Conservation (phyloP, 139 green algal species). For the Chlamydomonas asymmetrica region DNA sequence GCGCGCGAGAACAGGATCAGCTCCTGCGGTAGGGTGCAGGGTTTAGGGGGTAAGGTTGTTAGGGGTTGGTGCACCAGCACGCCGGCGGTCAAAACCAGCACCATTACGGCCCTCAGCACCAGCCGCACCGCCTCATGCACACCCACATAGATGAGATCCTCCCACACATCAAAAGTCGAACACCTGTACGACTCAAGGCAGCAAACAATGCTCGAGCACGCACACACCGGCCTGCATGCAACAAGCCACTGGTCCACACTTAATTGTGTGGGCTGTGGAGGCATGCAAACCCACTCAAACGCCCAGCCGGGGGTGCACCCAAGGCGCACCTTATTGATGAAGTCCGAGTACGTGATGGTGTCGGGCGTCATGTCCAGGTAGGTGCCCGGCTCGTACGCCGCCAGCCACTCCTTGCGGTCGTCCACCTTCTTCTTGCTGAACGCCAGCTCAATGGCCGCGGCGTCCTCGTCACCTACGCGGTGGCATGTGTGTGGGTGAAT, state of each 20-base stretch:
- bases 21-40: slow-evolving; percentile 58
- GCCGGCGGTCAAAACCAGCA: neutral
- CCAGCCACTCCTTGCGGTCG: slow-evolving; percentile 95
- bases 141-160: too few species aligned
- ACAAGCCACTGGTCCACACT: too few species aligned
- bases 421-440: slow-evolving; percentile 99
- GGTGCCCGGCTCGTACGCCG: slow-evolving; percentile 80
- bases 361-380: slow-evolving; percentile 88
- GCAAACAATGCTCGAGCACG: too few species aligned
- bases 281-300: too few species aligned
- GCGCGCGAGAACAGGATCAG: slow-evolving; percentile 92
- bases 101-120: neutral
- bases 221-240: too few species aligned
- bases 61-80: too few species aligned
- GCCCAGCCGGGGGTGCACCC: too few species aligned
- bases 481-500: neutral
- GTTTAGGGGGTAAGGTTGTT: too few species aligned
- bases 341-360: slow-evolving; percentile 91
- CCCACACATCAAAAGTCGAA: too few species aligned
- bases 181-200: too few species aligned
- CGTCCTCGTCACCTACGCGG: slow-evolving; percentile 72
- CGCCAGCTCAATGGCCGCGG: slow-evolving; percentile 90
- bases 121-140: neutral
- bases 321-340: slow-evolving; percentile 85
- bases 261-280: too few species aligned